phyloP scores from a whole-genome alignment of 2,329 filamentous ascomycete genomes.

The Colletotrichum incanum region DNA sequence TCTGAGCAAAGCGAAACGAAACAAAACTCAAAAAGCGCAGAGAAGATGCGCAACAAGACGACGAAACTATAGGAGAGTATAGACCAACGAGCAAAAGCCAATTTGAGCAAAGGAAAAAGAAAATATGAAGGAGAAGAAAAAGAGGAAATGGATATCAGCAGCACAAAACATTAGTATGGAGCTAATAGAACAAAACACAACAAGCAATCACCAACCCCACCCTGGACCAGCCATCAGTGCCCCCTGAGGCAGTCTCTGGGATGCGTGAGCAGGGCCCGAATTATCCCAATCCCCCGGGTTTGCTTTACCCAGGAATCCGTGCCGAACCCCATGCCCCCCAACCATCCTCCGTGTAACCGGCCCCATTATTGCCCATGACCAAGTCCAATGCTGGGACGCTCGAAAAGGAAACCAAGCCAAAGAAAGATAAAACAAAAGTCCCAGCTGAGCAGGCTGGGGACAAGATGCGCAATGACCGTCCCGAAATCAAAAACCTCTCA shows the following conservation, averaged over 20 bases:
- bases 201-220: constrained; percentile 56
- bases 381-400: constrained; percentile 45
- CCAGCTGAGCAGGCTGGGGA: constrained; percentile 11
- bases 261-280: constrained; percentile 54
- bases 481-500: constrained; percentile 29
- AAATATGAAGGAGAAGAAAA: constrained; percentile 56
- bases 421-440: constrained; percentile 38
- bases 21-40: constrained; percentile 28
- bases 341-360: constrained; percentile 48
- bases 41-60: not conserved
- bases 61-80: constrained; percentile 45
- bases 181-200: constrained; percentile 59
- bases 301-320: constrained; percentile 52
- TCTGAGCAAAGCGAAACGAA: constrained; percentile 56
- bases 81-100: constrained; percentile 51
- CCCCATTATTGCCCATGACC: constrained; percentile 63
- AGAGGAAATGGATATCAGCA: constrained; percentile 57
- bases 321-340: constrained; percentile 56
- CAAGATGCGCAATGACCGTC: constrained; percentile 16
- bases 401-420: constrained; percentile 49
- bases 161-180: constrained; percentile 58
- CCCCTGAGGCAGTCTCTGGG: constrained; percentile 62
- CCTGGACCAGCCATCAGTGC: constrained; percentile 68
- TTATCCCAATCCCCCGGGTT: constrained; percentile 51
- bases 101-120: constrained; percentile 47